A percentile compares a stretch with the other conserved stretches of the same genome.
These are phyloP conservation scores for Fusarium fracticaudum DNA, from an alignment of 2,329 filamentous ascomycete species.

Conservation along the genomic window DNA sequence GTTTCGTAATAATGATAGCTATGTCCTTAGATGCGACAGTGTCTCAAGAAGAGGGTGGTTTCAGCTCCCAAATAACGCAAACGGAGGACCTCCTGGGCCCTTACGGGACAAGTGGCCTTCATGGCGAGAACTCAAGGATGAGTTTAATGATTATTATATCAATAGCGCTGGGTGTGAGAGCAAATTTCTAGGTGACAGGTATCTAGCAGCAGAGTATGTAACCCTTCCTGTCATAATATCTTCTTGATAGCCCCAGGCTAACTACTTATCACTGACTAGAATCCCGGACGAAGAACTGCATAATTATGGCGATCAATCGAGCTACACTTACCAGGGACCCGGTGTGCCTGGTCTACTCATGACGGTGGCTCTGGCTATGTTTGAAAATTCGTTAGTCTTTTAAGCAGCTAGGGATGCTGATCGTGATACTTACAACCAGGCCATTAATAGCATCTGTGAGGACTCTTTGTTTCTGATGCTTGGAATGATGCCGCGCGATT, in stretches of 20 bases:
- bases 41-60: constrained; percentile 28
- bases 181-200: neutral
- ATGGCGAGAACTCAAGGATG: neutral
- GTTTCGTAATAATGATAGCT: neutral
- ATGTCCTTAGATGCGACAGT: constrained; percentile 2
- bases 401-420: neutral
- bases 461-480: neutral
- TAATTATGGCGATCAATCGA: neutral
- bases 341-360: constrained; percentile 12
- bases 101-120: constrained; percentile 12
- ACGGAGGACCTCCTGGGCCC: neutral
- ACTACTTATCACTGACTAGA: neutral
- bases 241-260: neutral
- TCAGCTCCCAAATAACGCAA: constrained; percentile 17
- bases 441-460: neutral
- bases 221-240: neutral
- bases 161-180: too few species aligned
- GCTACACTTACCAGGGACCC: neutral
- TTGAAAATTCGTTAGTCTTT: constrained; percentile 18
- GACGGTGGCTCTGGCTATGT: constrained; percentile 12
- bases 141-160: neutral
- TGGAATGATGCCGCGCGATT: neutral
- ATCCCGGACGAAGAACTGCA: neutral
- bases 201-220: neutral
- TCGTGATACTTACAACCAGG: neutral